Evolutionary conservation across 768 basidiomycete genomes (phyloP).

Genomic region (Rubroboletus satanas): DNA sequence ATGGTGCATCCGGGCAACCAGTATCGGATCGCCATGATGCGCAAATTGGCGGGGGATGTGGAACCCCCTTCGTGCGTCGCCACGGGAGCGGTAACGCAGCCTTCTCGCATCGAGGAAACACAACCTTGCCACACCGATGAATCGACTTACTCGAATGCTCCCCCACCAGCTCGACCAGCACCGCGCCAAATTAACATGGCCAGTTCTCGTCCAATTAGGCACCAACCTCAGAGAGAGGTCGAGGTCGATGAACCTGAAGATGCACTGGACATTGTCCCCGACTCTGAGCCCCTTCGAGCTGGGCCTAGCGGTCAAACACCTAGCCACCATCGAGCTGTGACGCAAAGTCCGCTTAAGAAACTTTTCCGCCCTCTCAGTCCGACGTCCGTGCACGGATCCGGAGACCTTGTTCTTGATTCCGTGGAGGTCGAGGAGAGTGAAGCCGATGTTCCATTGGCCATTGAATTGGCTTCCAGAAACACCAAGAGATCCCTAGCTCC

Average conservation of each 20-base stretch:
- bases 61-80: slow-evolving; percentile 17
- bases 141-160: neutral
- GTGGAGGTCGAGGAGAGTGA: slow-evolving; percentile 31
- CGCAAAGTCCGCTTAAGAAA: slow-evolving; percentile 14
- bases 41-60: slow-evolving; percentile 16
- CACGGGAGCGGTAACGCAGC: slow-evolving; percentile 13
- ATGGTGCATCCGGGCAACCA: slow-evolving; percentile 34
- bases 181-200: neutral
- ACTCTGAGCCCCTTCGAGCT: slow-evolving; percentile 53
- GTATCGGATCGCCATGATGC: slow-evolving; percentile 29
- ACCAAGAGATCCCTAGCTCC: slow-evolving; percentile 1
- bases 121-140: slow-evolving; percentile 6
- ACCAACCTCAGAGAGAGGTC: neutral
- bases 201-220: neutral
- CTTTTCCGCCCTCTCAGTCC: slow-evolving; percentile 22
- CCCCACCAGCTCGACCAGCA: neutral
- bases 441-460: slow-evolving; percentile 44
- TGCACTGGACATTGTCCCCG: slow-evolving; percentile 52
- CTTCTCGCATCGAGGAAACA: slow-evolving; percentile 19
- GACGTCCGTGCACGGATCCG: slow-evolving; percentile 18
- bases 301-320: slow-evolving; percentile 17
- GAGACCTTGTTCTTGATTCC: slow-evolving; percentile 29
- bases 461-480: slow-evolving; percentile 22
- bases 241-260: slow-evolving; percentile 29
- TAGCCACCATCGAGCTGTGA: neutral